Evolutionary conservation across 345 rosid species (phyloP).

Genomic region (Triadica sebifera): DNA sequence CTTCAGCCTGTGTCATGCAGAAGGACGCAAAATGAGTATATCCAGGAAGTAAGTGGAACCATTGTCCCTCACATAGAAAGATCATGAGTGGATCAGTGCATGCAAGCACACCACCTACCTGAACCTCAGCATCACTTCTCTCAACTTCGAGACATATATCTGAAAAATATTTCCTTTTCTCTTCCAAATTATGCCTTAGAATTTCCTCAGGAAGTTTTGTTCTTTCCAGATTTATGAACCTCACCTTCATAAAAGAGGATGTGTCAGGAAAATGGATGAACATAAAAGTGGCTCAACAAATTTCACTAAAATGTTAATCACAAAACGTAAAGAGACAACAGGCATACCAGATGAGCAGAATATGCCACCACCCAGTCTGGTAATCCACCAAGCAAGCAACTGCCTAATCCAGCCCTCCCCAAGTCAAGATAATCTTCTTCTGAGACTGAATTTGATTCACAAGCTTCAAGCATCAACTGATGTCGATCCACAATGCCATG

Average conservation of each 20-base stretch:
- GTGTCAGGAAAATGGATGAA: slow-evolving; percentile 6
- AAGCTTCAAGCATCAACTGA: slow-evolving; percentile 85
- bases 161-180: slow-evolving; percentile 75
- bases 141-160: slow-evolving; percentile 80
- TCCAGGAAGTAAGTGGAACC: slow-evolving; percentile 17
- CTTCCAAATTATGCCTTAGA: slow-evolving; percentile 87
- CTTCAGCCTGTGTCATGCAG: slow-evolving; percentile 76
- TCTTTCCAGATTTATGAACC: slow-evolving; percentile 93
- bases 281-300: neutral
- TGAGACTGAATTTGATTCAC: slow-evolving; percentile 71
- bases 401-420: slow-evolving; percentile 96
- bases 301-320: neutral
- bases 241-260: slow-evolving; percentile 64
- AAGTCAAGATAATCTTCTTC: slow-evolving; percentile 97
- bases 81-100: neutral
- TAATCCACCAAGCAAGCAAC: slow-evolving; percentile 96
- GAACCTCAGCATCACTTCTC: slow-evolving; percentile 99
- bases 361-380: slow-evolving; percentile 96
- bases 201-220: slow-evolving; percentile 94
- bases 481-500: slow-evolving; percentile 91
- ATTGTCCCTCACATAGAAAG: slow-evolving; percentile 7
- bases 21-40: slow-evolving; percentile 27
- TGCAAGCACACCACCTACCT: slow-evolving; percentile 44
- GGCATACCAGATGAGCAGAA: slow-evolving; percentile 88
- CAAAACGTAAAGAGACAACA: slow-evolving; percentile 16